These are phyloP conservation scores for Colletotrichum siamense DNA, from an alignment of 2,329 filamentous ascomycete species.

Conservation along the genomic window DNA sequence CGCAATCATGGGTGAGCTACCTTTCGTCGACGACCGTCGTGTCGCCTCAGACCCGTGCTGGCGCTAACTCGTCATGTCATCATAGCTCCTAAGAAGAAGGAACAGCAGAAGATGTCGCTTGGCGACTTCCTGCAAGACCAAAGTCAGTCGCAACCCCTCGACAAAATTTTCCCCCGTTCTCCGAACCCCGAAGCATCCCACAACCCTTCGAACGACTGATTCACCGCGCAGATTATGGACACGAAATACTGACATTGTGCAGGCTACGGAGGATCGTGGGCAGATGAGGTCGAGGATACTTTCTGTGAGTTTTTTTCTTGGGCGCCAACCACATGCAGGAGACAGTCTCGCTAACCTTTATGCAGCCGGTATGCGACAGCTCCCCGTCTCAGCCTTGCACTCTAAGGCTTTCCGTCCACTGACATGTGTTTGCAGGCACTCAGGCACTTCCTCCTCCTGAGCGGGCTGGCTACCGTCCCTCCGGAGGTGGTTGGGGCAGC, in stretches of 20 bases:
- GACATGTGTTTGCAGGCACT: slow-evolving; percentile 46
- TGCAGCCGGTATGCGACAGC: slow-evolving; percentile 39
- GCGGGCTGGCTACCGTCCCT: slow-evolving; percentile 37
- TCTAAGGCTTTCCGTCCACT: not conserved
- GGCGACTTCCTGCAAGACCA: slow-evolving; percentile 93
- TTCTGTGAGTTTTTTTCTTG: slow-evolving; percentile 63
- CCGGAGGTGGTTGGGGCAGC: slow-evolving; percentile 41
- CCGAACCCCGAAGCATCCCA: slow-evolving; percentile 18
- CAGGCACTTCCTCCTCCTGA: slow-evolving; percentile 61
- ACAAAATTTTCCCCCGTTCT: not conserved
- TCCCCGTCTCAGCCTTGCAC: slow-evolving; percentile 1
- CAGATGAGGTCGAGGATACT: slow-evolving; percentile 96
- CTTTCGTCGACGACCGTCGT: not conserved
- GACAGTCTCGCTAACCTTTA: slow-evolving; percentile 29
- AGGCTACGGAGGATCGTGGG: slow-evolving; percentile 83
- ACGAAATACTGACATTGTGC: slow-evolving; percentile 28
- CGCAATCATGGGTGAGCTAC: slow-evolving; percentile 67
- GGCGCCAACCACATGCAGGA: not conserved
- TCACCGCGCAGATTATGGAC: not conserved
- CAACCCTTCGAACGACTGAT: slow-evolving; percentile 28
- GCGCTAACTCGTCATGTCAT: slow-evolving; percentile 19
- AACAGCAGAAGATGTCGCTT: slow-evolving; percentile 96
- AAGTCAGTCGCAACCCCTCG: slow-evolving; percentile 65
- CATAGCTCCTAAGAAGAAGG: slow-evolving; percentile 89
- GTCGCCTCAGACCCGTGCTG: not conserved